Base-by-base conservation (phyloP, 129 eudicot species). In the Smallanthus sonchifolius region DNA sequence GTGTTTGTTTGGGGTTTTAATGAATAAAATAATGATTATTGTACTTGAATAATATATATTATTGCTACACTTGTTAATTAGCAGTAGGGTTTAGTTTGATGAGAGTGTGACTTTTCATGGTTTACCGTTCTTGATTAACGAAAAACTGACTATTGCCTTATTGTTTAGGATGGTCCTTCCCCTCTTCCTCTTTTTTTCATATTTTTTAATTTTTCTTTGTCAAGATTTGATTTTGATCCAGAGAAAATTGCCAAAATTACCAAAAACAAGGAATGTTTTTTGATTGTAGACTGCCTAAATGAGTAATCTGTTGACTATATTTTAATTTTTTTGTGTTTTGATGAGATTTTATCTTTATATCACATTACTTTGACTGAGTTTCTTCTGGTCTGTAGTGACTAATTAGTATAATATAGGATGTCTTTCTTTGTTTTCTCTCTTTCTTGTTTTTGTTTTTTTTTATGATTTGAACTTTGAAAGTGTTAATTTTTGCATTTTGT, bases 41-140 rank as follows among this genome's bases (percentile, higher is more conserved):
- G 65, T 59, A 59, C 65, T 59, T 59, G 65, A 30, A 59, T 30
- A 13, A 59, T 49, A 49, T 59, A 20, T 59, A 59, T 59, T 59
- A 59, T 20, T 30, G 17, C 14, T 59, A 59, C 3, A 59, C n/a
- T 59, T 59, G 40, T 60, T 77, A 70, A 35, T 66, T 54, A 54
- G 67, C 10, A 39, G 77, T 78, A 70, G 82, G 77, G 82, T 78
- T 78, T 78, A 52, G 75, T 61, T 37, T 70, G 56, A 48, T 47
- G 71, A 69, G 72, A 70, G 76, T 54, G 82, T 61, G 65, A 35
- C 77, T 64, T 78, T 61, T 49, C 45, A 70, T 78, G 77, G 72
- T 78, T 60, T 70, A 78, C 72, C 48, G 76, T 69, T 51, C 71
- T 70, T 70, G 54, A 78, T 78, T 20, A 78, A 78, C 66, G 56